These are phyloP conservation scores for Tolypocladium amazonense DNA, from an alignment of 2,329 filamentous ascomycete genomes.

Conservation along the genomic window DNA sequence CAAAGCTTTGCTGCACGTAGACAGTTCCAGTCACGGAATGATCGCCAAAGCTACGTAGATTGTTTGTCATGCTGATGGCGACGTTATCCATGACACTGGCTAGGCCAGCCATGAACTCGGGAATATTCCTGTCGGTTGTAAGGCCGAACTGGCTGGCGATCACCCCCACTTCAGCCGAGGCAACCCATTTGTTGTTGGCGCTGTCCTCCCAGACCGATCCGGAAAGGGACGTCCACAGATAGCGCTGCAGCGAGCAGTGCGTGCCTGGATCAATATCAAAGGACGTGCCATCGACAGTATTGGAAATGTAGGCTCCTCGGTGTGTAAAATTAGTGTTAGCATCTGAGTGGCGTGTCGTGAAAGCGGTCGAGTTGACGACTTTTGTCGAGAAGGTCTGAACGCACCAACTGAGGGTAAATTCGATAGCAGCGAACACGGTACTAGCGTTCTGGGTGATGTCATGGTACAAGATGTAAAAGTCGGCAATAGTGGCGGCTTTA, in stretches of 20 bases:
- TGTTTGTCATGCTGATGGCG: neutral
- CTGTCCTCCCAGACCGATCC: neutral
- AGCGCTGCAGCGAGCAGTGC: neutral
- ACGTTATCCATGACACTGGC: neutral
- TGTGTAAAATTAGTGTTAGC: neutral
- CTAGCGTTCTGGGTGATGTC: neutral
- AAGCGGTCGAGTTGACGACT: neutral
- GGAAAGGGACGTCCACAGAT: neutral
- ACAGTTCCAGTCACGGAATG: neutral
- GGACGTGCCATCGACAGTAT: neutral
- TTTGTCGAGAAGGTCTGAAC: neutral
- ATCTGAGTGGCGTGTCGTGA: neutral
- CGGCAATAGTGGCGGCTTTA: neutral
- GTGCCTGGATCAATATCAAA: neutral
- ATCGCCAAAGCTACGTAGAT: neutral
- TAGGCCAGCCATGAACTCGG: neutral
- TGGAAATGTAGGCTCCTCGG: neutral
- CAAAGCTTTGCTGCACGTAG: neutral
- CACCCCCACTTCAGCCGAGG: neutral
- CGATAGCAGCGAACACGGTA: neutral
- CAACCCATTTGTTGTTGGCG: neutral
- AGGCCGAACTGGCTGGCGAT: neutral
- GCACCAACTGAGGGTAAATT: neutral
- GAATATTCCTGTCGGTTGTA: neutral
- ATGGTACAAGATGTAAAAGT: neutral